Base-by-base conservation (phyloP, 2,329 filamentous ascomycete genomes). In the Aspergillus fischeri region DNA sequence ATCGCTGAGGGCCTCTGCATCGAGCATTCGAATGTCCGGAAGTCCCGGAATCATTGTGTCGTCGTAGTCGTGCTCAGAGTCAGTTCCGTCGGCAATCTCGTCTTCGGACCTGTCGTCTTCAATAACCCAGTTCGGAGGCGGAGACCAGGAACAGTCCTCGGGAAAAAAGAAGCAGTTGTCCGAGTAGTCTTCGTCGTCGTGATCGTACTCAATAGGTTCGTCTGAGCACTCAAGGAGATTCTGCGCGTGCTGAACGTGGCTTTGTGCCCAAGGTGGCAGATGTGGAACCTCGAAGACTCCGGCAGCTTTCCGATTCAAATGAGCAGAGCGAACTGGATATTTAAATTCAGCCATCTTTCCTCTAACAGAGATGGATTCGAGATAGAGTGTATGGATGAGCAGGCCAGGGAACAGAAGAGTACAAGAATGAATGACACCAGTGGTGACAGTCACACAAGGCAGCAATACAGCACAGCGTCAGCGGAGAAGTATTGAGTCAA, bases 131-230 rank as follows among this genome's bases (percentile, higher is more conserved):
- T 69, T 67, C 53, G 67, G 68, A 3, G 70, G 66, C 14, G 73
- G 73, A 17, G 73, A 70, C 62, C 70, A 76, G 51, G 71, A 71
- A 64, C 73, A 77, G 58, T 77, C 75, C 63, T 77, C 75, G 9
- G 74, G 75, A 42, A 76, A 77, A 61, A 77, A 76, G 63, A 77
- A 77, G 56, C 69, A 74, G 58, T 76, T 77, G 51, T 77, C 75
- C 56, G 65, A 65, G 54, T 75, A 75, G 57, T 76, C 74, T 44
- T 73, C 65, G 64, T 77, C 75, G 65, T 75, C 65, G 70, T 74
- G 63, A 57, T 76, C 71, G 73, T 76, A 77, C 54, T 75, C 74
- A 62, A 77, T 73, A 35, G 74, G 75, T 47, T 77, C 71, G 63
- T 72, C 63, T 25, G 71, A 73, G 60, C 61, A 71, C 57, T 74